These are phyloP conservation scores for Backusella macrospora DNA, from an alignment of 192 early-diverging fungal species.

Conservation along the genomic window DNA sequence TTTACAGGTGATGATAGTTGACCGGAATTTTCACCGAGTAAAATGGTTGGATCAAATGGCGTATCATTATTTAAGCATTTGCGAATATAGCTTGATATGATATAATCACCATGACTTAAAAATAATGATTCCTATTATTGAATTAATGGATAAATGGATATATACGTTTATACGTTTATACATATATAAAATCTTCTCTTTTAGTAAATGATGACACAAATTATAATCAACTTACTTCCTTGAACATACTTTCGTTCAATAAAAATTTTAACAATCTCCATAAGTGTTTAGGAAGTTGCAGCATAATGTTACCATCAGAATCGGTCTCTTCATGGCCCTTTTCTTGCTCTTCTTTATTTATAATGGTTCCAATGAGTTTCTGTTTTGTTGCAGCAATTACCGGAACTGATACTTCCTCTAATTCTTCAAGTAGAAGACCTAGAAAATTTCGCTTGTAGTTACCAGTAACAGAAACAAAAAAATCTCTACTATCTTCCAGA, in stretches of 20 bases:
- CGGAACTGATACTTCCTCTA: constrained; percentile 62
- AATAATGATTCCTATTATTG: constrained; percentile 66
- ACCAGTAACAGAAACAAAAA: constrained; percentile 79
- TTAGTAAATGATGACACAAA: background rate
- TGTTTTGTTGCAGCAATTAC: constrained; percentile 29
- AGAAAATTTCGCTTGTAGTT: constrained; percentile 74
- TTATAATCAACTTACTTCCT: constrained; percentile 51
- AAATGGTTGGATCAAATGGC: constrained; percentile 59
- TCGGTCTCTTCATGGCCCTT: background rate
- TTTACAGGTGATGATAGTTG: background rate
- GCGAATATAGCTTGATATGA: constrained; percentile 64
- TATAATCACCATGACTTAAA: constrained; percentile 60
- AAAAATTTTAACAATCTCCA: constrained; percentile 76
- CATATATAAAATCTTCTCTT: background rate
- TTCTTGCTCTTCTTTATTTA: constrained; percentile 32
- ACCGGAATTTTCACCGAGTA: constrained; percentile 30
- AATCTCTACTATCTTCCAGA: constrained; percentile 80
- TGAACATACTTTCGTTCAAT: constrained; percentile 59
- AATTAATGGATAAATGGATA: background rate
- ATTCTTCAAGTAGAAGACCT: constrained; percentile 69
- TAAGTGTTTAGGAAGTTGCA: constrained; percentile 27
- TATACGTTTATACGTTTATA: constrained; percentile 28
- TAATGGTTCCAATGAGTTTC: constrained; percentile 40
- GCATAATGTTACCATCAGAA: background rate
- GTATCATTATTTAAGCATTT: constrained; percentile 82